Base-by-base conservation (phyloP, 2,329 filamentous ascomycete species). In the Pestalotiopsis sp. region DNA sequence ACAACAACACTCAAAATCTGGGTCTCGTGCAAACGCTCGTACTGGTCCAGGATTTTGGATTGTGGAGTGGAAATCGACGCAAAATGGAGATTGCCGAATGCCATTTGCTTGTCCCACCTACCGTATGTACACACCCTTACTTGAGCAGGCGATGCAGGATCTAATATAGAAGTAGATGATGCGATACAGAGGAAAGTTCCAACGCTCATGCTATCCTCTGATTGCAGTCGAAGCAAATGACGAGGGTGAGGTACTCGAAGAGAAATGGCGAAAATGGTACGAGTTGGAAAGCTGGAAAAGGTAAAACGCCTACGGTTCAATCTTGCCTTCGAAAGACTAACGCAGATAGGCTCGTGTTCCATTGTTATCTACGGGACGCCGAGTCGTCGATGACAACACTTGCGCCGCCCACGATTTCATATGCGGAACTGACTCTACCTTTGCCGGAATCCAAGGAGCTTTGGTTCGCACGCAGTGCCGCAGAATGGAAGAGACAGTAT, bases 341-440 rank as follows among this genome's bases (percentile, higher is more conserved):
- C 61, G 14, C 5, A n/a, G 6, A 6, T 25, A 86, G 87, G 45
- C 85, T 94, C 2, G 87, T 88, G 3, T 90, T 91, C 69, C 89
- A 91, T 74, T 81, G 88, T 14, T 91, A 91, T 72, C 78, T 91
- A 4, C 85, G 90, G 68, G 91, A 93, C 73, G 84, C 89, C 0
- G 89, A 92, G 70, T 84, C 87, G 3, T 92, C 91, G 2, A 91
- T 93, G 81, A 88, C 89, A 1, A 83, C 91, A 3, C 82, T 92
- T 66, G 88, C 87, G 25, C 90, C 87, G 69, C 89, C 90, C 0
- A 81, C 89, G 23, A 88, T 93, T 71, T 91, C 91, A 0, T 93
- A 92, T 73, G 85, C 90, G 0, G 92, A 93, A 73, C 80, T 93
- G 63, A 87, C 87, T 3, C 80, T 93, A 2, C 90, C 91, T 1